A percentile compares a stretch with the other conserved stretches of the same genome.
Evolutionary conservation across 2,329 filamentous ascomycete genomes (phyloP).

Genomic region (Neofusicoccum sp.): DNA sequence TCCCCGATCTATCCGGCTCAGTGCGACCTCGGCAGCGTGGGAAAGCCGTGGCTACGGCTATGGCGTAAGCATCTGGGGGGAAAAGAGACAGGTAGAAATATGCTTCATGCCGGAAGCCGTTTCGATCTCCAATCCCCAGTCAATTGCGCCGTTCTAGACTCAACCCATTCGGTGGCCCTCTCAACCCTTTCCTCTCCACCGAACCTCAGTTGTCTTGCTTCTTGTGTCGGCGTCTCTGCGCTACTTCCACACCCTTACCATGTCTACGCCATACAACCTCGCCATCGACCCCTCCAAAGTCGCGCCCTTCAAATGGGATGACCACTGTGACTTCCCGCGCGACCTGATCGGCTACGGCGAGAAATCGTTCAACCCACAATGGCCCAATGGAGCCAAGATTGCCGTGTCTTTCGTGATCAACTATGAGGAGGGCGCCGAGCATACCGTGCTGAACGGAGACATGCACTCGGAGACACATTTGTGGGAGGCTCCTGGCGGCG

Average conservation of each 20-base stretch:
- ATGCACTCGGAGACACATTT: slow-evolving; percentile 31
- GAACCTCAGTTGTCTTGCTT: background rate
- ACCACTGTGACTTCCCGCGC: slow-evolving; percentile 30
- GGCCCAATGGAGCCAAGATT: slow-evolving; percentile 38
- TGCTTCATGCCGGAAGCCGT: background rate
- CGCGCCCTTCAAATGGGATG: slow-evolving; percentile 30
- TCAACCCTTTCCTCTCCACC: too few relatives aligned
- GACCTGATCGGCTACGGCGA: slow-evolving; percentile 47
- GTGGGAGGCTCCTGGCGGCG: slow-evolving; percentile 32
- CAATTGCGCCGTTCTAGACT: too few relatives aligned
- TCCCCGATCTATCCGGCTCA: background rate
- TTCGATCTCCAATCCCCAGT: background rate
- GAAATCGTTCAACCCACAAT: slow-evolving; percentile 35
- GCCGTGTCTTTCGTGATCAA: slow-evolving; percentile 41
- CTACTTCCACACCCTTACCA: too few relatives aligned
- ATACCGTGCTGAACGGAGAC: slow-evolving; percentile 34
- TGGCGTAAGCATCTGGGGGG: background rate
- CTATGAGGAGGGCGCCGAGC: slow-evolving; percentile 37
- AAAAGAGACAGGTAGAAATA: slow-evolving; percentile 9
- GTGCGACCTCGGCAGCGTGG: background rate
- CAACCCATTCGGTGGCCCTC: too few relatives aligned
- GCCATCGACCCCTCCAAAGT: slow-evolving; percentile 6
- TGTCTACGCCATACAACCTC: slow-evolving; percentile 13
- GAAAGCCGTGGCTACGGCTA: background rate
- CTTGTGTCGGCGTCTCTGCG: background rate